Base-by-base conservation (phyloP, 345 rosid species). In the Toxicodendron radicans region DNA sequence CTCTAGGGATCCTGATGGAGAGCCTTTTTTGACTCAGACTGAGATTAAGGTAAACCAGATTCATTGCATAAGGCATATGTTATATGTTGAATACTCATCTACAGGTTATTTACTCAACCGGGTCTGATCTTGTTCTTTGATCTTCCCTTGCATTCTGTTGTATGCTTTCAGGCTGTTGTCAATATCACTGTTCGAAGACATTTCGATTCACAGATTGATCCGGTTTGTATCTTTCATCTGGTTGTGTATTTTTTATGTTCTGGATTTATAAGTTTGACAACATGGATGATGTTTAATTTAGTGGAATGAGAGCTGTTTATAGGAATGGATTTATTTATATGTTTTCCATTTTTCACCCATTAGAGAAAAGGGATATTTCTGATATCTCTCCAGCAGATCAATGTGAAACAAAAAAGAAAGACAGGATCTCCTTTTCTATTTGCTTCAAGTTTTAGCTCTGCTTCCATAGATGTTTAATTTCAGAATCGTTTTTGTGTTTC, bases 1-100 rank as follows among this genome's bases (percentile, higher is more conserved):
- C 71, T 95, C 99, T 10, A 83, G 96, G 76, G 99, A 95, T 90
- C 96, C 97, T 56, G 97, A 91, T 73, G 99, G 99, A 1, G 88
- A 95, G 72, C 85, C 92, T 70, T 95, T 89, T 79, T 84, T 95
- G 65, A 95, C 99, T 48, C 96, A 89, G 80, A 91, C 90, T 12
- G 98, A 93, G 85, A 91, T 95, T 91, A 89, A 78, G 95, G 98
- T 93, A 78, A 74, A 24, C 27, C 41, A 46, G 43, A 13, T 16
- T 51, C 17, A 58, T 52, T 33, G 38, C 46, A 7, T 54, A 12
- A 3, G 46, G 32, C 0, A 27, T 27, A 27, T 72, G 23, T 32
- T 66, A 17, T 74, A 20, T 48, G 56, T 38, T 23, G 17, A 24
- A 33, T 32, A 51, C 12, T 68, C n/a, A 13, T n/a, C 46, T 33